phyloP scores from a whole-genome alignment of 208 protist genomes.

The Leishmania gerbilli region DNA sequence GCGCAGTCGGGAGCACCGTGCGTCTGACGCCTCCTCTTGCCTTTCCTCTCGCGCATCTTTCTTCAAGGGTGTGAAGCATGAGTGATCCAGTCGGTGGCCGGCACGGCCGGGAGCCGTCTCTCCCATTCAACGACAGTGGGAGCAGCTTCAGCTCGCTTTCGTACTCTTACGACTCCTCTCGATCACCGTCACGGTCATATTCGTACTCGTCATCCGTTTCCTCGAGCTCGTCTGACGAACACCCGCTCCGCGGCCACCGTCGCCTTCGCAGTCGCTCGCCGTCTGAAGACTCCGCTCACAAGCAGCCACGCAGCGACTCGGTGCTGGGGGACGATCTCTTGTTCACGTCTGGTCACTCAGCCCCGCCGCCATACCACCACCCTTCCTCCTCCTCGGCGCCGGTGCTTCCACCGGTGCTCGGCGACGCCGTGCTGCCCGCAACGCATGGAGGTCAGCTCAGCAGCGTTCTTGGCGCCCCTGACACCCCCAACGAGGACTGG shows the following conservation, averaged over 20 bases:
- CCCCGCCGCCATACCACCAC: not conserved
- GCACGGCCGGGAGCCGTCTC: not conserved
- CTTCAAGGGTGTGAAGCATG: slow-evolving; percentile 8
- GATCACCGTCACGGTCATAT: slow-evolving; percentile 9
- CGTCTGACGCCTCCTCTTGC: not conserved
- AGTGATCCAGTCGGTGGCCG: not conserved
- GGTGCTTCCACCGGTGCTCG: slow-evolving; percentile 19
- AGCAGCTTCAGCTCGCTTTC: slow-evolving; percentile 20
- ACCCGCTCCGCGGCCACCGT: slow-evolving; percentile 4
- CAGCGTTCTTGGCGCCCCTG: slow-evolving; percentile 13
- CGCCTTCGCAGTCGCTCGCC: slow-evolving; percentile 21
- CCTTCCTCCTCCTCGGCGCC: not conserved
- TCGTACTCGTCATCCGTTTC: slow-evolving; percentile 13
- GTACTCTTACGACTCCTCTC: slow-evolving; percentile 20
- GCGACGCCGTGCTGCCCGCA: not conserved
- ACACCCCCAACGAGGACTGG: slow-evolving; percentile 58
- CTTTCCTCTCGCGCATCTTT: not conserved
- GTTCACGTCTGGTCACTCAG: not conserved
- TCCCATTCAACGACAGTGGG: slow-evolving; percentile 3
- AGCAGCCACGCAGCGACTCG: slow-evolving; percentile 11
- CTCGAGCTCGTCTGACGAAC: slow-evolving; percentile 4
- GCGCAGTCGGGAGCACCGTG: not conserved
- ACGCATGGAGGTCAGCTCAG: not conserved
- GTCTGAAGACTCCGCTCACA: not conserved
- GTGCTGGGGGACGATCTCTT: slow-evolving; percentile 14